phyloP scores from a whole-genome alignment of 768 basidiomycete genomes.

The Auriscalpium vulgare region DNA sequence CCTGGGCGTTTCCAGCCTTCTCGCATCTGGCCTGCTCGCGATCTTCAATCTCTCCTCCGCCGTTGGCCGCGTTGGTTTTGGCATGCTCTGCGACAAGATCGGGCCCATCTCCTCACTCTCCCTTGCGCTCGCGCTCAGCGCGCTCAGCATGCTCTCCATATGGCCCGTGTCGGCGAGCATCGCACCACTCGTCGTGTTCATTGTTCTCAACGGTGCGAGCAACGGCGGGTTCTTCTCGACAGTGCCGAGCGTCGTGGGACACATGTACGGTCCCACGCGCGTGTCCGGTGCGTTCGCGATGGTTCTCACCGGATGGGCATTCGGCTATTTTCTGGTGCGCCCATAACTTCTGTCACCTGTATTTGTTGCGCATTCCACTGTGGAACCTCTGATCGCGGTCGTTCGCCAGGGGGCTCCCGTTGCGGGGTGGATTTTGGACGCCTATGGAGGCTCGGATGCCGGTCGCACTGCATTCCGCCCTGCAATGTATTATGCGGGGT shows the following conservation, averaged over 20 bases:
- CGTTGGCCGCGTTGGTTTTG: slow-evolving; percentile 24
- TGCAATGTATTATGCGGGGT: slow-evolving; percentile 24
- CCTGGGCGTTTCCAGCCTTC: slow-evolving; percentile 16
- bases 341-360: neutral
- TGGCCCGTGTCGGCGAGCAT: slow-evolving; percentile 14
- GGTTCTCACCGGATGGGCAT: slow-evolving; percentile 25
- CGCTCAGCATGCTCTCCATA: slow-evolving; percentile 24
- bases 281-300: slow-evolving; percentile 27
- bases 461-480: slow-evolving; percentile 21
- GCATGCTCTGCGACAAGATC: slow-evolving; percentile 21
- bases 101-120: slow-evolving; percentile 24
- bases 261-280: slow-evolving; percentile 22
- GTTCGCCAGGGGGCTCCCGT: slow-evolving; percentile 21
- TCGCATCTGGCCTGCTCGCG: slow-evolving; percentile 24
- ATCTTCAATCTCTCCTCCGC: slow-evolving; percentile 29
- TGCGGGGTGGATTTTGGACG: slow-evolving; percentile 22
- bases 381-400: too few relatives aligned
- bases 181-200: slow-evolving; percentile 19
- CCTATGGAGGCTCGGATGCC: slow-evolving; percentile 18
- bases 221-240: slow-evolving; percentile 28
- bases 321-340: slow-evolving; percentile 22
- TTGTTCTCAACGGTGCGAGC: slow-evolving; percentile 22
- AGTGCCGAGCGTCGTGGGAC: slow-evolving; percentile 24
- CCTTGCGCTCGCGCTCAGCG: slow-evolving; percentile 21
- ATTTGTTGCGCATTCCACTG: too few relatives aligned